A percentile compares a stretch with the other conserved stretches of the same genome.
Evolutionary conservation across 129 eudicot genomes (phyloP).

Genomic region (Escallonia rubra): DNA sequence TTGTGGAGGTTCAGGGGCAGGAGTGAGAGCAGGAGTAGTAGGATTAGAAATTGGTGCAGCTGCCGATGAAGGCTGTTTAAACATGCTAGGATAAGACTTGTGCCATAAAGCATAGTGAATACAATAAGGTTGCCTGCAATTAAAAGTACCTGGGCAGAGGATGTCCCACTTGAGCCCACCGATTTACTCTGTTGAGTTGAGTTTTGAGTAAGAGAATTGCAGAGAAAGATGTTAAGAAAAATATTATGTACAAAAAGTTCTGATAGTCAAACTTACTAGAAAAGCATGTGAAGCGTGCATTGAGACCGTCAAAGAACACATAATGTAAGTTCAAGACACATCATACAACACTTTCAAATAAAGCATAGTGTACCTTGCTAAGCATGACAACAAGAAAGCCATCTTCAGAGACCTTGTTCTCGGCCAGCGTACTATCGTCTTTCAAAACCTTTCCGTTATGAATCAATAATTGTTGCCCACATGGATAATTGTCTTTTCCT

Average conservation of each 20-base stretch:
- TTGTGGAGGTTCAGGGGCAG: constrained; percentile 34
- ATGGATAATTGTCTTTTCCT: constrained; percentile 94
- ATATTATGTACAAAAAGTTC: not conserved
- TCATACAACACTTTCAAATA: not conserved
- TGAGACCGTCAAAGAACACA: not conserved
- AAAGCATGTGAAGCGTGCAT: not conserved
- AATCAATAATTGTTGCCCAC: constrained; percentile 90
- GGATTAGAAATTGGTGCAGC: constrained; percentile 40
- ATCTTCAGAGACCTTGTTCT: constrained; percentile 88
- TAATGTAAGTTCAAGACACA: not conserved
- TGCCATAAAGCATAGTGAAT: constrained; percentile 2
- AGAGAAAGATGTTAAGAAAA: constrained; percentile 1
- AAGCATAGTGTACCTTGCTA: constrained; percentile 60
- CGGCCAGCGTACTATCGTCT: constrained; percentile 84
- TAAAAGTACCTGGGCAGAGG: constrained; percentile 66
- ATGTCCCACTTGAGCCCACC: constrained; percentile 44
- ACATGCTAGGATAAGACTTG: constrained; percentile 15
- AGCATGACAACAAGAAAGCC: constrained; percentile 98
- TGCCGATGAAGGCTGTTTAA: constrained; percentile 49
- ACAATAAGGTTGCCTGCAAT: not conserved
- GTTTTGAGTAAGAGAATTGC: not conserved
- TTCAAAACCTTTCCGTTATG: constrained; percentile 93
- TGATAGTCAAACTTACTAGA: no score
- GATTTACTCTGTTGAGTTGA: constrained; percentile 53
- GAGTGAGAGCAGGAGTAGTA: constrained; percentile 32